Conservation (phyloP, 1,284 basidiomycete species). For the Inonotus obliquus region DNA sequence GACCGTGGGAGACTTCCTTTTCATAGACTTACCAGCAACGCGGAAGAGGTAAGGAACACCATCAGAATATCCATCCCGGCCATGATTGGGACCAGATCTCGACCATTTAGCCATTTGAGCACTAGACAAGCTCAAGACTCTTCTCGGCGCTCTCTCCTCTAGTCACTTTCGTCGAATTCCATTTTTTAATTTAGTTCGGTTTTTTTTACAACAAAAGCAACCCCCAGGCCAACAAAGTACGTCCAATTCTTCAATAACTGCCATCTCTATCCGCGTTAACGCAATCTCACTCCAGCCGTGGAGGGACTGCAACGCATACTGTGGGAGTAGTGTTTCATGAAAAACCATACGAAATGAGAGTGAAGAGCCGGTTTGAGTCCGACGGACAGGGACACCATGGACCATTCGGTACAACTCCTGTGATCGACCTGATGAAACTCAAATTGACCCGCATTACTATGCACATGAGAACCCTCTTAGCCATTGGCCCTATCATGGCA, state of each 20-base stretch:
- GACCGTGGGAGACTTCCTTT: not conserved
- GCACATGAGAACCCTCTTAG: not conserved
- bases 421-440: constrained; percentile 2
- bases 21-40: no score
- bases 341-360: not conserved
- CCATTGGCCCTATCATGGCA: not conserved
- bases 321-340: no score
- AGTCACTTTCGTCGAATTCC: not conserved
- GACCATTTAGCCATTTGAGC: not conserved
- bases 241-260: not conserved
- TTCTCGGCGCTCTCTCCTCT: not conserved
- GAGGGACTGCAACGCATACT: not conserved
- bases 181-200: not conserved
- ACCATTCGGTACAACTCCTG: not conserved
- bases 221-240: no score
- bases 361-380: not conserved
- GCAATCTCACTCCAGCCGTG: not conserved
- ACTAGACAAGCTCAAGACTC: not conserved
- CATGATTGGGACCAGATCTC: not conserved
- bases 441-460: not conserved
- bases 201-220: not conserved
- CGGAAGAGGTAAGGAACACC: not conserved
- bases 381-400: not conserved
- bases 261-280: not conserved
- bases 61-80: not conserved